Percentiles rank a stretch among this genome's conserved stretches.
These are phyloP conservation scores for Leccinum insigne DNA, from an alignment of 1,284 basidiomycete genomes.

Conservation along the genomic window DNA sequence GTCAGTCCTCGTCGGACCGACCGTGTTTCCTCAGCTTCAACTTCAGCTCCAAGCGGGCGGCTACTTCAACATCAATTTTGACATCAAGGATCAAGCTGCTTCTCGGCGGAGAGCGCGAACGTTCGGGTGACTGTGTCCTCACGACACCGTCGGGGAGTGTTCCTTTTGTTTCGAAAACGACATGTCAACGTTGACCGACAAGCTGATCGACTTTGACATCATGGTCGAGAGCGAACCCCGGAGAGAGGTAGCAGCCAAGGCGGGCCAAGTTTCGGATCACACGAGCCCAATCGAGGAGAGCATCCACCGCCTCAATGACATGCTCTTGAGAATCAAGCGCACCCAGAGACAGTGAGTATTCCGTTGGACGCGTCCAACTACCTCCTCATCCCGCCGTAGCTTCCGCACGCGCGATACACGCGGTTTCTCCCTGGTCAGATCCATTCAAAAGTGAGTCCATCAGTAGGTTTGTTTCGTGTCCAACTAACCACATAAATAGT, in stretches of 20 bases:
- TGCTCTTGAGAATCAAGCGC: conserved; percentile 85
- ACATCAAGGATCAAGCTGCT: conserved; percentile 89
- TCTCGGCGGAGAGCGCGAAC: conserved; percentile 84
- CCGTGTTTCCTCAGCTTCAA: conserved; percentile 2
- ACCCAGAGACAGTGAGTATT: conserved; percentile 84
- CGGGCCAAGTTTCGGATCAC: conserved; percentile 86
- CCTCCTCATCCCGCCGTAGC: conserved; percentile 38
- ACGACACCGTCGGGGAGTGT: conserved; percentile 97
- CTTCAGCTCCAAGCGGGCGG: conserved; percentile 92
- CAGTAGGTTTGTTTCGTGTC: conserved; percentile 13
- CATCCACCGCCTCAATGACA: conserved; percentile 84
- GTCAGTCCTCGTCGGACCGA: conserved; percentile 35
- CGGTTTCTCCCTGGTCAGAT: conserved; percentile 78
- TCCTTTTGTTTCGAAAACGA: conserved; percentile 99
- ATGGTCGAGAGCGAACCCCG: conserved; percentile 97
- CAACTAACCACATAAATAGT: conserved; percentile 41
- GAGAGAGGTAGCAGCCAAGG: conserved; percentile 77
- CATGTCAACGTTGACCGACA: conserved; percentile 87
- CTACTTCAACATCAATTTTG: conserved; percentile 96
- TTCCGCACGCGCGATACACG: conserved; percentile 84
- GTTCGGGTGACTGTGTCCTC: conserved; percentile 96
- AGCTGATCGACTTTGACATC: conserved; percentile 96
- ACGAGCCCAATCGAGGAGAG: conserved; percentile 92
- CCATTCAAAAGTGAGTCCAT: conserved; percentile 66
- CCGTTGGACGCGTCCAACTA: neutral